These are phyloP conservation scores for Acanthamoeba lenticulata DNA, from an alignment of 208 protist species.

Conservation along the genomic window DNA sequence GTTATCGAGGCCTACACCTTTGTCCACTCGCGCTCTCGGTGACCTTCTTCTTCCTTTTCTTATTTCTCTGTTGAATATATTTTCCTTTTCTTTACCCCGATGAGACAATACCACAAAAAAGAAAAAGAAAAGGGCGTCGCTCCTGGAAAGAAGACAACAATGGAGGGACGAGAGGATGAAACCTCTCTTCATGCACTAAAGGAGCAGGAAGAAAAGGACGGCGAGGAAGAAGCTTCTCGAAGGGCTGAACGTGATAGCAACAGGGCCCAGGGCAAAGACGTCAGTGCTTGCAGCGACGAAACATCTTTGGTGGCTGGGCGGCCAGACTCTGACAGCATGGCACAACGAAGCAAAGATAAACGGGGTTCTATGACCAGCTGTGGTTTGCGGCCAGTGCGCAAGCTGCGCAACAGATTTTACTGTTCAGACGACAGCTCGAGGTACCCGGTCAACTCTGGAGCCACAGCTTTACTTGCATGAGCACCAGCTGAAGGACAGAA, in stretches of 20 bases:
- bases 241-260: not conserved
- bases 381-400: not conserved
- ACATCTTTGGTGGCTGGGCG: no score
- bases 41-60: no score
- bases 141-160: no score
- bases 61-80: not conserved
- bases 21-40: not conserved
- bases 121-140: no score
- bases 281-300: no score
- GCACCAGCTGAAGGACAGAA: not conserved
- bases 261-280: not conserved
- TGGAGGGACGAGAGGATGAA: not conserved
- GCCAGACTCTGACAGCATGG: no score
- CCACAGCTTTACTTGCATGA: not conserved
- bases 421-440: not conserved
- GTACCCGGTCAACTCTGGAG: not conserved
- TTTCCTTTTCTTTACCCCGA: no score
- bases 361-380: not conserved
- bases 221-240: not conserved
- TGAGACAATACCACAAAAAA: no score
- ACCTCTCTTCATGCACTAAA: not conserved
- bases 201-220: not conserved
- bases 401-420: slow-evolving; percentile 7
- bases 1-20: slow-evolving; percentile 17
- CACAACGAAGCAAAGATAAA: not conserved